Base-by-base conservation (phyloP, 768 basidiomycete genomes). In the Suillus tomentosus region DNA sequence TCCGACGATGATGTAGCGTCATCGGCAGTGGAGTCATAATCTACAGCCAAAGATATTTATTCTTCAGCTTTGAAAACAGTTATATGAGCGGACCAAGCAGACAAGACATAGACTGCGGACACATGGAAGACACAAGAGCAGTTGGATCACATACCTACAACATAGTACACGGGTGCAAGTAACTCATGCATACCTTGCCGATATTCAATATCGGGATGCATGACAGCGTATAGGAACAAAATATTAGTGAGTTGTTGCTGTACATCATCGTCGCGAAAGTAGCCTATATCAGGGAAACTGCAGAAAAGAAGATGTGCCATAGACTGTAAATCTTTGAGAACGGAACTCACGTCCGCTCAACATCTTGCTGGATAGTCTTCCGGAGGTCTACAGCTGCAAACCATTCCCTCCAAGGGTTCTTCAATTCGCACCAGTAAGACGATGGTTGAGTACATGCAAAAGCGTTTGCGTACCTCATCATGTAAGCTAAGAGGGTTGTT, bases 111-210 rank as follows among this genome's bases (percentile, higher is more conserved):
- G 53, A 58, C 56, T 47, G 54, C 24, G 42, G 54, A 62, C 66
- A 51, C 55, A 60, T 50, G 22, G 31, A 61, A 47, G 60, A 40
- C 43, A 24, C 42, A 54, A 56, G 50, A 39, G 40, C 54, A 24
- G 40, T 22, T 22, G 50, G 14, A 56, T 37, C 50, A 69, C 76
- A 65, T 68, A 76, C 76, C 76, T 59, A 73, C 60, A 56, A 89
- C 89, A 70, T 92, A 87, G 69, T 93, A 92, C 36, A 98, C 75
- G 0, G 94, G 90, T 4, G 96, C 97, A 24, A 98, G 84, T 10
- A 99, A 79, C 72, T 99, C 97, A 71, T 99, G 97, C 97, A 99
- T 99, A 61, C 97, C 96, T 81, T 99, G 97, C 37, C 97, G 86
- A 73, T 99, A 99, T 24, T 95, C 95, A 24, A 96, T 85, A 47